These are phyloP conservation scores for Blastocrithidia nonstop DNA, from an alignment of 208 protist genomes.

Conservation along the genomic window DNA sequence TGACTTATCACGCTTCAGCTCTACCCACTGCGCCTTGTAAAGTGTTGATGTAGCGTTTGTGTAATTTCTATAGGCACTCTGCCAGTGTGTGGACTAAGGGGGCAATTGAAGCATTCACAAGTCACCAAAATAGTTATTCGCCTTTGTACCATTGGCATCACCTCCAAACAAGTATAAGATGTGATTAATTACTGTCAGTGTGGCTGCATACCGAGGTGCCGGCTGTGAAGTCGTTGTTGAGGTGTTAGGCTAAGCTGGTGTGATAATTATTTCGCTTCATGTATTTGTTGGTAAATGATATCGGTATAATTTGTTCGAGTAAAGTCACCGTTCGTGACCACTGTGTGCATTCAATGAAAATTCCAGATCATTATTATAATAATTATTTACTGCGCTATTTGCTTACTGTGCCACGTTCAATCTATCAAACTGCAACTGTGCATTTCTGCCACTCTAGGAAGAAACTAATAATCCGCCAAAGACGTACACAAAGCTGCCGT, in stretches of 20 bases:
- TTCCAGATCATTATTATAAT: too few species aligned
- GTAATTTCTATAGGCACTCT: too few species aligned
- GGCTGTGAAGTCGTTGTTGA: slow-evolving; percentile 5
- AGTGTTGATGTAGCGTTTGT: too few species aligned
- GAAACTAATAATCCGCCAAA: too few species aligned
- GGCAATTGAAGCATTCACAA: slow-evolving; percentile 35
- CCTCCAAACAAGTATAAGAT: slow-evolving; percentile 60
- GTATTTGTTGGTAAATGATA: slow-evolving; percentile 24
- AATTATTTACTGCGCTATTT: too few species aligned
- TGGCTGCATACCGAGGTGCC: slow-evolving; percentile 27
- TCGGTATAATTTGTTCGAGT: slow-evolving; percentile 31
- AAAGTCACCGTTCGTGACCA: slow-evolving; percentile 6
- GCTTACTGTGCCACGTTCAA: too few species aligned
- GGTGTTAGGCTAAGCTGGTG: neutral
- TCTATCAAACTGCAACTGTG: too few species aligned
- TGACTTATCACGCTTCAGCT: too few species aligned
- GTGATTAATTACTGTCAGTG: slow-evolving; percentile 27
- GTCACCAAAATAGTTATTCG: slow-evolving; percentile 46
- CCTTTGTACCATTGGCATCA: slow-evolving; percentile 24
- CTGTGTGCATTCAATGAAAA: neutral
- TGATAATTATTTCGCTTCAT: slow-evolving; percentile 11
- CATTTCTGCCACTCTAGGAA: too few species aligned
- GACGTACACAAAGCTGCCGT: too few species aligned
- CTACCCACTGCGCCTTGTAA: too few species aligned
- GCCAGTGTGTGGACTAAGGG: slow-evolving; percentile 1